Evolutionary conservation across 1,284 basidiomycete genomes (phyloP).

Genomic region (Trametes hirsuta): DNA sequence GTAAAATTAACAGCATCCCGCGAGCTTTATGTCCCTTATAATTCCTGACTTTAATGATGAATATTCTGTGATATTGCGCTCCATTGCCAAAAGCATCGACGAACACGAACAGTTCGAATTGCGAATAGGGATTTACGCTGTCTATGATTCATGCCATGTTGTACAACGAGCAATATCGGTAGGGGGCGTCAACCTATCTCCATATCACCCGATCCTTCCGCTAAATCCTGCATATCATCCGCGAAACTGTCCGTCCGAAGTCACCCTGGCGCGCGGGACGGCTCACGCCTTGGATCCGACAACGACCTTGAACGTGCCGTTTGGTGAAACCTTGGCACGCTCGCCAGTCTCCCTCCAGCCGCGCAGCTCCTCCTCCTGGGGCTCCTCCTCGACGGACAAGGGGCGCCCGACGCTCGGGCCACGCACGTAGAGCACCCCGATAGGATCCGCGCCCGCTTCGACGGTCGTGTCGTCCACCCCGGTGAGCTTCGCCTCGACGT

Average conservation of each 20-base stretch:
- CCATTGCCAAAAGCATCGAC: too few species aligned
- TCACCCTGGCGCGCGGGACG: too few species aligned
- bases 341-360: constrained; percentile 36
- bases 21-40: too few species aligned
- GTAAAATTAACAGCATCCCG: too few species aligned
- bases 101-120: too few species aligned
- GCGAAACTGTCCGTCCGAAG: not conserved
- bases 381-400: constrained; percentile 43
- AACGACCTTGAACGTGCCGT: constrained; percentile 38
- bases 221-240: not conserved
- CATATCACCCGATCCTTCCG: not conserved
- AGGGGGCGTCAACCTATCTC: not conserved
- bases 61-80: too few species aligned
- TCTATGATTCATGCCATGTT: not conserved
- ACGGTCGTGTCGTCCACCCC: constrained; percentile 64
- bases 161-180: not conserved
- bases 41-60: too few species aligned
- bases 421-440: constrained; percentile 40
- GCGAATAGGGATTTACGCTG: too few species aligned
- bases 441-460: constrained; percentile 53
- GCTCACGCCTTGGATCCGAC: constrained; percentile 6
- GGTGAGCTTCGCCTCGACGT: constrained; percentile 72
- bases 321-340: constrained; percentile 34
- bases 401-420: constrained; percentile 56
- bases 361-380: constrained; percentile 37